These are phyloP conservation scores for Tuber aestivum DNA, from an alignment of 495 filamentous ascomycete species.

Conservation along the genomic window DNA sequence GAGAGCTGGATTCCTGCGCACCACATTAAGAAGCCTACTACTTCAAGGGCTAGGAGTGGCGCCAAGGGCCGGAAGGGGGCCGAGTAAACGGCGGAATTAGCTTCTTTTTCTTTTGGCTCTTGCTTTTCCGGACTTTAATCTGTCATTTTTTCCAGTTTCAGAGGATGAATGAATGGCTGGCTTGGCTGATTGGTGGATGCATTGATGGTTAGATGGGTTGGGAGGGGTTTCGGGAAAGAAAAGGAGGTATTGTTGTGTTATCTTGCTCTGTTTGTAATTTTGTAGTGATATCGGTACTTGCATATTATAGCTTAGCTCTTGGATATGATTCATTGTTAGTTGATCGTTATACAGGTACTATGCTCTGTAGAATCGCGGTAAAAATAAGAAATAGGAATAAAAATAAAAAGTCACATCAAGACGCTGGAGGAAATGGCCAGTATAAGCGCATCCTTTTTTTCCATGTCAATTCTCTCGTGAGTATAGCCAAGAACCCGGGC, in stretches of 20 bases:
- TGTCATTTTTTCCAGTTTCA: background rate
- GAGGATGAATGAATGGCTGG: background rate
- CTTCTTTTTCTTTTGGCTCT: background rate
- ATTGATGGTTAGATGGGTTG: background rate
- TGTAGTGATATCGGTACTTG: background rate
- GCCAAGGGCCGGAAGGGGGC: slow-evolving; percentile 23
- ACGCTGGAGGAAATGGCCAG: background rate
- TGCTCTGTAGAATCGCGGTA: background rate
- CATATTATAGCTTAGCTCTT: background rate
- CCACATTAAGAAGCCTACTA: slow-evolving; percentile 73
- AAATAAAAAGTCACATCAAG: background rate
- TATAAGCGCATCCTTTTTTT: background rate
- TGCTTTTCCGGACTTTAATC: background rate
- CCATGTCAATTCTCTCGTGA: background rate
- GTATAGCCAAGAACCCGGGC: background rate
- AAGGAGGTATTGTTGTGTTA: background rate
- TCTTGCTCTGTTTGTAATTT: background rate
- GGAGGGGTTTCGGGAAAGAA: background rate
- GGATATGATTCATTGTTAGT: background rate
- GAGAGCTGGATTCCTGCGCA: slow-evolving; percentile 92
- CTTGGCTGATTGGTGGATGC: background rate
- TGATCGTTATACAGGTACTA: background rate
- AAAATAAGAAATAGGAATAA: too few relatives aligned
- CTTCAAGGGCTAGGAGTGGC: slow-evolving; percentile 19
- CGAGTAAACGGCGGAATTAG: slow-evolving; percentile 5